Evolutionary conservation across 352 stramenopile species (phyloP).

Genomic region (Elongisporangium senticosum): DNA sequence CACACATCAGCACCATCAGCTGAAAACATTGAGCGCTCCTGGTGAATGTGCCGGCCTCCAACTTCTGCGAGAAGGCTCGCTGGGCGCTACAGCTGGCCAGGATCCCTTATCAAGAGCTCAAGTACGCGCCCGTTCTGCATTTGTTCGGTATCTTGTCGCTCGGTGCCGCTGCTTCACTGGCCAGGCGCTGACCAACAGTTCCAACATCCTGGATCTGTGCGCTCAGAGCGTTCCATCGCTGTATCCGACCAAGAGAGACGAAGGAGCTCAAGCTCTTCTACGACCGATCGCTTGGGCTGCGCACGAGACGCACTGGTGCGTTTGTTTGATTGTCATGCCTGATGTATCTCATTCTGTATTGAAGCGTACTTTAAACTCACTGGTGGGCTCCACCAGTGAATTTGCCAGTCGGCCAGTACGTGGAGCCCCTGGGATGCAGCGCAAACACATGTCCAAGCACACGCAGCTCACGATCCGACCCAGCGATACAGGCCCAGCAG

Average conservation of each 20-base stretch:
- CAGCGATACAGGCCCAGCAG: no score
- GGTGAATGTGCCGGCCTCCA: conserved; percentile 24
- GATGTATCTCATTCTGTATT: no score
- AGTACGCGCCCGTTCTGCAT: conserved; percentile 36
- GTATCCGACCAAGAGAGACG: conserved; percentile 23
- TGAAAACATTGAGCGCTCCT: no score
- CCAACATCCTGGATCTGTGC: conserved; percentile 41
- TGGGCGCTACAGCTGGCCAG: conserved; percentile 40
- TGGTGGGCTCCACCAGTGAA: no score
- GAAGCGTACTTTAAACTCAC: no score
- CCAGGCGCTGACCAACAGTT: conserved; percentile 30
- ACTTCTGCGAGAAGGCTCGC: conserved; percentile 56
- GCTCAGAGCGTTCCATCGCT: conserved; percentile 23
- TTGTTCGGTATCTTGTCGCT: conserved; percentile 26
- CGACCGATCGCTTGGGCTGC: conserved; percentile 32
- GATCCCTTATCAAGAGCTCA: conserved; percentile 36
- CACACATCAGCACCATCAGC: no score
- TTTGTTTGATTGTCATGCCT: no score
- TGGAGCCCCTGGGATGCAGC: conserved; percentile 1
- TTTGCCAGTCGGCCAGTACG: background rate
- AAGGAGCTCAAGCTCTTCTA: conserved; percentile 39
- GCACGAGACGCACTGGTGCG: background rate
- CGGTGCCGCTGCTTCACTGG: conserved; percentile 38
- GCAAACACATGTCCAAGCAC: no score
- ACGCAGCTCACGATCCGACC: no score